A percentile compares a stretch with the other conserved stretches of the same genome.
Evolutionary conservation across 2,329 filamentous ascomycete species (phyloP).

Genomic region (Microascus cirrosus): DNA sequence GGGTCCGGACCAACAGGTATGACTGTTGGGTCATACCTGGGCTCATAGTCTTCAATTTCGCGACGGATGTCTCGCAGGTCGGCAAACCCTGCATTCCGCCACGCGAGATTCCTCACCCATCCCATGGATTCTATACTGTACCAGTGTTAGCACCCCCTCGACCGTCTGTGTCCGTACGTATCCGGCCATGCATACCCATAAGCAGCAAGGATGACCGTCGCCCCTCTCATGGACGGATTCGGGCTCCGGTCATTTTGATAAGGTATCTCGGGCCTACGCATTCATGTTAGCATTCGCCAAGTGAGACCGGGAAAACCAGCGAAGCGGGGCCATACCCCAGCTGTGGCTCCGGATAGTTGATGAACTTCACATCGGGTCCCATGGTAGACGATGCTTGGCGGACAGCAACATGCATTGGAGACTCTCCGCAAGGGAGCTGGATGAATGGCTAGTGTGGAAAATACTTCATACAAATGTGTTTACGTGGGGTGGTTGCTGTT

Average conservation of each 20-base stretch:
- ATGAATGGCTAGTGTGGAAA: not conserved
- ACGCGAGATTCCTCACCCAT: constrained; percentile 43
- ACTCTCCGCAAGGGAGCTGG: not conserved
- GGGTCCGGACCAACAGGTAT: constrained; percentile 30
- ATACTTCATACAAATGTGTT: not conserved
- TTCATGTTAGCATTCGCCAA: constrained; percentile 4
- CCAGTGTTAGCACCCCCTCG: not conserved
- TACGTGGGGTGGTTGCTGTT: not conserved
- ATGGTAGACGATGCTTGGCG: not conserved
- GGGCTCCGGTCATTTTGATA: constrained; percentile 34
- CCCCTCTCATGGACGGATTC: constrained; percentile 42
- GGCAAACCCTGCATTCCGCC: constrained; percentile 53
- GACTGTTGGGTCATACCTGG: constrained; percentile 33
- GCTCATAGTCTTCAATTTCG: constrained; percentile 37
- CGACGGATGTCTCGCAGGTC: constrained; percentile 40
- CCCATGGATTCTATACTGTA: constrained; percentile 41
- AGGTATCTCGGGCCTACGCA: constrained; percentile 22
- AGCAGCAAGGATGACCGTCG: constrained; percentile 17
- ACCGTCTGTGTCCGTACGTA: not conserved
- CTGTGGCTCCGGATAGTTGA: constrained; percentile 24
- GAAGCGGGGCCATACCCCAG: constrained; percentile 17
- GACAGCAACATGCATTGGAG: not conserved
- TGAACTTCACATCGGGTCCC: constrained; percentile 9
- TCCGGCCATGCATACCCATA: not conserved
- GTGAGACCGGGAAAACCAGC: not conserved